Conservation (phyloP, 2,329 filamentous ascomycete genomes). For the Nemania sp. region DNA sequence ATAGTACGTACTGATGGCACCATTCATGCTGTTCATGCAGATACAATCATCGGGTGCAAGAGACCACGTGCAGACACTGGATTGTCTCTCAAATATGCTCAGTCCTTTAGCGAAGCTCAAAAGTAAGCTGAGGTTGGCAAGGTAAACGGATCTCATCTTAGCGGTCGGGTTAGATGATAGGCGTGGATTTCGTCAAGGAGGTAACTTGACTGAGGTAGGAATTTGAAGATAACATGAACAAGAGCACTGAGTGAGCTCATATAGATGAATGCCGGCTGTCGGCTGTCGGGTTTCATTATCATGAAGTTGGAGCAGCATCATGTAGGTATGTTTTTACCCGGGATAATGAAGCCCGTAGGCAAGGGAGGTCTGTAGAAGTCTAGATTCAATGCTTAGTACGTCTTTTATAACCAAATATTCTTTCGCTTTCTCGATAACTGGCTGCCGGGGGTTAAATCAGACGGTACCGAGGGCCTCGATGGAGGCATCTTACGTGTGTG, state of each 20-base stretch:
- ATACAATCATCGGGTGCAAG: slow-evolving; percentile 23
- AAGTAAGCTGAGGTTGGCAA: slow-evolving; percentile 2
- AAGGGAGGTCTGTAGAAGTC: slow-evolving; percentile 8
- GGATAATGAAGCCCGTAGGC: slow-evolving; percentile 4
- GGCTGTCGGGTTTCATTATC: not conserved
- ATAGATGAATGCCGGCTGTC: not conserved
- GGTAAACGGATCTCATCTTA: slow-evolving; percentile 7
- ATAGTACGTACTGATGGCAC: slow-evolving; percentile 18
- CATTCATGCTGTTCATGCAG: slow-evolving; percentile 26
- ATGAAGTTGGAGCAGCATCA: not conserved
- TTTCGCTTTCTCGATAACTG: not conserved
- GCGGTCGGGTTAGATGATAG: not conserved
- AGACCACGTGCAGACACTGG: slow-evolving; percentile 20
- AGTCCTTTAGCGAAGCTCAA: not conserved
- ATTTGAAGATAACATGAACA: not conserved
- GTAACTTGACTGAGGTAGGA: not conserved
- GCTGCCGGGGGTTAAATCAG: not conserved
- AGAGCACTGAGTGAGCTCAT: not conserved
- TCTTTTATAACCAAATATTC: slow-evolving; percentile 4
- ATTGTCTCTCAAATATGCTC: slow-evolving; percentile 22
- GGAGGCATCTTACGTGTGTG: not conserved
- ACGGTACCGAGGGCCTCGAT: slow-evolving; percentile 10
- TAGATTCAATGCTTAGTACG: slow-evolving; percentile 6
- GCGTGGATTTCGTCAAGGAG: not conserved
- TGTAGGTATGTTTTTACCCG: slow-evolving; percentile 15